Evolutionary conservation across 345 rosid species (phyloP).

Genomic region (Bruguiera sexangula): DNA sequence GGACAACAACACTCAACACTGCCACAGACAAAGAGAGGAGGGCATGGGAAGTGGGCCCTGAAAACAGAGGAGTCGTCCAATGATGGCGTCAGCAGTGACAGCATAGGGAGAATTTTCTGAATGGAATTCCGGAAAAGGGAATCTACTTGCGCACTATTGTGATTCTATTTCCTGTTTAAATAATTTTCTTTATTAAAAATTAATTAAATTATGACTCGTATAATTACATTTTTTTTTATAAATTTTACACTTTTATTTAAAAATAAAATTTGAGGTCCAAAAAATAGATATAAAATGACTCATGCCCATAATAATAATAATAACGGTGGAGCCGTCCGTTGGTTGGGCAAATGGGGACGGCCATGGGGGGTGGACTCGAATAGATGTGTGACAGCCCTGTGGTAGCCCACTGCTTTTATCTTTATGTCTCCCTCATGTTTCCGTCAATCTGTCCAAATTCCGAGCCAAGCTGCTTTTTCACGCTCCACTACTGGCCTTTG

Average conservation of each 20-base stretch:
- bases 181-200: constrained; percentile 3
- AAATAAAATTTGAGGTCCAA: too few relatives aligned
- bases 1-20: too few relatives aligned
- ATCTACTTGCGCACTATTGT: constrained; percentile 40
- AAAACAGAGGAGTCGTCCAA: background rate
- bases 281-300: background rate
- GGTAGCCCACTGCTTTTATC: too few relatives aligned
- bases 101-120: background rate
- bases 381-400: constrained; percentile 19
- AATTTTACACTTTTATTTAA: too few relatives aligned
- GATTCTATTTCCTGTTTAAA: constrained; percentile 38
- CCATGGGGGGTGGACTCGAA: constrained; percentile 14
- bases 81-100: constrained; percentile 15
- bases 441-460: too few relatives aligned
- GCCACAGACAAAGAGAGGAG: background rate
- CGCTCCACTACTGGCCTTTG: background rate
- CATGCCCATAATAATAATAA: background rate
- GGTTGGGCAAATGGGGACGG: background rate
- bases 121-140: constrained; percentile 6
- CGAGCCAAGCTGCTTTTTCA: constrained; percentile 8
- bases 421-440: too few relatives aligned
- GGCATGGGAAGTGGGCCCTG: constrained; percentile 2
- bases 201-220: too few relatives aligned
- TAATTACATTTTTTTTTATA: too few relatives aligned
- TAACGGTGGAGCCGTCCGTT: constrained; percentile 5